Evolutionary conservation across 2,329 filamentous ascomycete species (phyloP).

Genomic region (Penicillium concentricum): DNA sequence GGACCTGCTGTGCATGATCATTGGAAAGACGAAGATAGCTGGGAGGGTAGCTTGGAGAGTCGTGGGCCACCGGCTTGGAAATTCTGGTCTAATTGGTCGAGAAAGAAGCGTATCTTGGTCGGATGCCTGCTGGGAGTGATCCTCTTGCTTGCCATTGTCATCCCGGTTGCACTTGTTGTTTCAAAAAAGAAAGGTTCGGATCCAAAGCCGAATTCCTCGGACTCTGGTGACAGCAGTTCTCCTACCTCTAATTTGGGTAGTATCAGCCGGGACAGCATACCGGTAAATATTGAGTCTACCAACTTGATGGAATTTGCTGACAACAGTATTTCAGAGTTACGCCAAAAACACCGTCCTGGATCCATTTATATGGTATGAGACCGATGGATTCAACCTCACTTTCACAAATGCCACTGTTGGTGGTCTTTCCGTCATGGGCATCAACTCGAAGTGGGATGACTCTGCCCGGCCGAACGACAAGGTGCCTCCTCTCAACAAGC

Average conservation of each 20-base stretch:
- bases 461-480: slow-evolving; percentile 72
- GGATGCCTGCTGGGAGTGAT: slow-evolving; percentile 52
- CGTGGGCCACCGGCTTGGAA: slow-evolving; percentile 37
- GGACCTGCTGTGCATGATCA: slow-evolving; percentile 44
- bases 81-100: slow-evolving; percentile 27
- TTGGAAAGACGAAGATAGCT: slow-evolving; percentile 49
- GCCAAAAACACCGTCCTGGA: slow-evolving; percentile 78
- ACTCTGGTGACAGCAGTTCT: slow-evolving; percentile 13
- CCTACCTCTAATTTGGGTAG: slow-evolving; percentile 52
- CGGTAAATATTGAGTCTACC: slow-evolving; percentile 39
- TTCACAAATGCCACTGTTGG: slow-evolving; percentile 85
- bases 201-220: slow-evolving; percentile 25
- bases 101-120: slow-evolving; percentile 52
- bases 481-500: slow-evolving; percentile 72
- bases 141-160: slow-evolving; percentile 63
- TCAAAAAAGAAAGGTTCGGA: slow-evolving; percentile 57
- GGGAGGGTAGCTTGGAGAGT: slow-evolving; percentile 31
- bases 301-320: slow-evolving; percentile 10
- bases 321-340: slow-evolving; percentile 36
- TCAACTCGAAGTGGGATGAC: slow-evolving; percentile 84
- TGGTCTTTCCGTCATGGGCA: slow-evolving; percentile 84
- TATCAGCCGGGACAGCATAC: slow-evolving; percentile 58
- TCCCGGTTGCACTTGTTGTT: slow-evolving; percentile 65
- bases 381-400: slow-evolving; percentile 86
- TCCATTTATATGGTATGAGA: slow-evolving; percentile 89